phyloP scores from a whole-genome alignment of 768 basidiomycete species.

The Tephrocybe sp. region DNA sequence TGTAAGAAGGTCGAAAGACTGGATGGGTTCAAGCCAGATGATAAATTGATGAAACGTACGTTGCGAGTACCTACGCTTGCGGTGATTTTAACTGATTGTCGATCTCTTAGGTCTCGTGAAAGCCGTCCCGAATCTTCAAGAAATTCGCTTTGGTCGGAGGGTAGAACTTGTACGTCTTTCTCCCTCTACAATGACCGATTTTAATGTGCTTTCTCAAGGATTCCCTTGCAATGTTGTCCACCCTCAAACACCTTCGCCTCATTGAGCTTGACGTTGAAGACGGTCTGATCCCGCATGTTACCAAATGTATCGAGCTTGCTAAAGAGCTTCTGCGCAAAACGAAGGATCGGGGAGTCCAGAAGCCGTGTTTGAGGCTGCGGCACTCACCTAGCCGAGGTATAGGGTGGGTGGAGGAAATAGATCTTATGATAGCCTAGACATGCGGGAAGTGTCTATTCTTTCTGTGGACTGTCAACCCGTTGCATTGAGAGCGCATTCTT shows the following conservation, averaged over 20 bases:
- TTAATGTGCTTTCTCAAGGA: background rate
- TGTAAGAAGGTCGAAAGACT: slow-evolving; percentile 29
- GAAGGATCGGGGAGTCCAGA: background rate
- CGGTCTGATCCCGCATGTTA: background rate
- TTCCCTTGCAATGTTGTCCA: background rate
- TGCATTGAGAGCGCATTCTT: too few relatives aligned
- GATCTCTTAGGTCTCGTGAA: slow-evolving; percentile 18
- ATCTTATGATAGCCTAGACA: too few relatives aligned
- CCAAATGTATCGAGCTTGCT: slow-evolving; percentile 14
- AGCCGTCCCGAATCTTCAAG: slow-evolving; percentile 19
- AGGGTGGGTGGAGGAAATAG: background rate
- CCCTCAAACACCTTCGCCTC: background rate
- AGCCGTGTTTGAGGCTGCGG: background rate
- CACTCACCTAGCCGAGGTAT: background rate
- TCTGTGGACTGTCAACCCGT: too few relatives aligned
- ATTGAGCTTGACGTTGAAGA: background rate
- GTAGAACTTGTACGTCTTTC: background rate
- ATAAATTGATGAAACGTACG: slow-evolving; percentile 27
- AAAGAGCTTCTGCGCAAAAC: slow-evolving; percentile 17
- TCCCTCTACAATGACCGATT: background rate
- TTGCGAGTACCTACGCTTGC: background rate
- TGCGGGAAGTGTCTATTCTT: too few relatives aligned
- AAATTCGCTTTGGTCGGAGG: background rate
- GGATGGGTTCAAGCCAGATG: slow-evolving; percentile 20
- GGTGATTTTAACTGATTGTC: background rate